phyloP scores from a whole-genome alignment of 441 rosid genomes.

The Biscutella laevigata region DNA sequence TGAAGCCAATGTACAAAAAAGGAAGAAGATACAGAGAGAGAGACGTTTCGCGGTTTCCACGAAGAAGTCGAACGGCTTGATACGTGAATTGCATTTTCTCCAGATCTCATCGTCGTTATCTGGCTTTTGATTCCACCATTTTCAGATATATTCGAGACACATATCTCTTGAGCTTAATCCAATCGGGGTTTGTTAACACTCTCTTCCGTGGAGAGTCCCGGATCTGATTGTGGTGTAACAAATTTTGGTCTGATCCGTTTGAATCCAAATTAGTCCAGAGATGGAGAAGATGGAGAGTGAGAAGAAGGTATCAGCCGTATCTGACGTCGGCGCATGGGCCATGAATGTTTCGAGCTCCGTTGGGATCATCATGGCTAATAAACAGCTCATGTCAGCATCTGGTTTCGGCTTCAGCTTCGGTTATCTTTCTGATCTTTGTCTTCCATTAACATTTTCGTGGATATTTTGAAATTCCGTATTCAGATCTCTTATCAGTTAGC shows the following conservation, averaged over 20 bases:
- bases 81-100: background rate
- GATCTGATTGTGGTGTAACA: slow-evolving; percentile 12
- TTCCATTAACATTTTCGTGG: background rate
- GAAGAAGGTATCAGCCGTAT: slow-evolving; percentile 43
- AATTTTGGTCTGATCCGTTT: background rate
- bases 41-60: slow-evolving; percentile 10
- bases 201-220: no score
- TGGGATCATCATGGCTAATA: slow-evolving; percentile 82
- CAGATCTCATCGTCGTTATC: slow-evolving; percentile 9
- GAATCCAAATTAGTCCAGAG: background rate
- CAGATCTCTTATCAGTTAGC: slow-evolving; percentile 2
- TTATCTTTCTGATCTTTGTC: slow-evolving; percentile 20
- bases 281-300: slow-evolving; percentile 29
- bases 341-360: slow-evolving; percentile 81
- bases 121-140: background rate
- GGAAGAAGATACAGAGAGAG: slow-evolving; percentile 1
- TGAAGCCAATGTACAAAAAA: slow-evolving; percentile 1
- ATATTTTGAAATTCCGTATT: background rate
- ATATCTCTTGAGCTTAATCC: no score
- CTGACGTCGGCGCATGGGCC: slow-evolving; percentile 79
- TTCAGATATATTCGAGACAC: background rate
- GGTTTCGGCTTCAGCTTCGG: slow-evolving; percentile 78
- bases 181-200: no score
- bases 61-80: slow-evolving; percentile 14
- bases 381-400: slow-evolving; percentile 75